A percentile compares a stretch with the other conserved stretches of the same genome.
These are phyloP conservation scores for Penicillium tannophilum DNA, from an alignment of 495 filamentous ascomycete species.

Conservation along the genomic window DNA sequence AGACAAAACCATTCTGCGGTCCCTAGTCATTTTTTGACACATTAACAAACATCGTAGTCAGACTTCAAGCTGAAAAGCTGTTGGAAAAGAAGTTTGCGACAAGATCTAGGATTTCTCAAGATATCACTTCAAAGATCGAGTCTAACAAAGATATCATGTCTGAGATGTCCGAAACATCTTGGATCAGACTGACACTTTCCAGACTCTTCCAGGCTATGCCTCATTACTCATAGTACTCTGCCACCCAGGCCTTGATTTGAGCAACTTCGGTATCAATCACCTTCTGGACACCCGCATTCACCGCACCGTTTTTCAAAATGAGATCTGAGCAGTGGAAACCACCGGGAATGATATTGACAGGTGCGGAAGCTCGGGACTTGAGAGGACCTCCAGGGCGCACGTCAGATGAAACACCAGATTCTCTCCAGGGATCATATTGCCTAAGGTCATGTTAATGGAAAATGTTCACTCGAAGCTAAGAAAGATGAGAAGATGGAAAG, in stretches of 20 bases:
- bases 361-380: constrained; percentile 37
- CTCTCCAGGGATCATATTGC: constrained; percentile 62
- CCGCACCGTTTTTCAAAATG: constrained; percentile 44
- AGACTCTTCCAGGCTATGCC: background rate
- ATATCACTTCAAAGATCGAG: background rate
- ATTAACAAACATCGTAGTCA: background rate
- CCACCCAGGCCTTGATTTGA: constrained; percentile 54
- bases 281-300: constrained; percentile 35
- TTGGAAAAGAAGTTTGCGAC: background rate
- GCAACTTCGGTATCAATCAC: constrained; percentile 44
- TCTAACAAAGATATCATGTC: background rate
- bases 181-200: background rate
- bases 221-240: constrained; percentile 39
- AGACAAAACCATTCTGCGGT: background rate
- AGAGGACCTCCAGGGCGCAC: constrained; percentile 59
- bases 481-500: background rate
- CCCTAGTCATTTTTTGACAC: background rate
- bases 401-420: constrained; percentile 52
- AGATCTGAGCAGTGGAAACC: constrained; percentile 57
- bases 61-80: background rate
- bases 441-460: constrained; percentile 19
- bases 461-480: background rate
- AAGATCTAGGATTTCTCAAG: background rate
- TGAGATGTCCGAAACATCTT: background rate
- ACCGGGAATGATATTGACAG: constrained; percentile 57